These are phyloP conservation scores for Panaeolus papilionaceus DNA, from an alignment of 768 basidiomycete species.

Conservation along the genomic window DNA sequence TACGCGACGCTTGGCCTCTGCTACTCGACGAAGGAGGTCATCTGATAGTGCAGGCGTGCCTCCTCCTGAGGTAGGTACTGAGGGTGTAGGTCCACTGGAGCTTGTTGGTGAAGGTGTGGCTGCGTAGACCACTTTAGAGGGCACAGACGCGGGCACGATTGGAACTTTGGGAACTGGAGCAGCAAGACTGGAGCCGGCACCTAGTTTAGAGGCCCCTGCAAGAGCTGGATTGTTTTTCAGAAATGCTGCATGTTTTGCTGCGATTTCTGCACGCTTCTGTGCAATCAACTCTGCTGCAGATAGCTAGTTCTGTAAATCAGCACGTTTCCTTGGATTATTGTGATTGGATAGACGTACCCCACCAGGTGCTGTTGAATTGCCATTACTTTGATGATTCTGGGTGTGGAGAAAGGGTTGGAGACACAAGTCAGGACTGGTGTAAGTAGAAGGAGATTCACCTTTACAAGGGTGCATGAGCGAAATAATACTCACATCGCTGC, in stretches of 20 bases:
- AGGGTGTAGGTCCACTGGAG: constrained; percentile 50
- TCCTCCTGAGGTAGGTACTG: constrained; percentile 37
- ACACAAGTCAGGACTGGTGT: constrained; percentile 58
- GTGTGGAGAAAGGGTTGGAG: constrained; percentile 30
- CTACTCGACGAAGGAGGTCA: constrained; percentile 73
- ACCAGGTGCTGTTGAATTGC: constrained; percentile 3
- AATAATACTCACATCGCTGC: constrained; percentile 73
- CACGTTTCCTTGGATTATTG: background rate
- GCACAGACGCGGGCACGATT: constrained; percentile 39
- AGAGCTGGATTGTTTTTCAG: constrained; percentile 45
- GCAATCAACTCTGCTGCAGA: constrained; percentile 74
- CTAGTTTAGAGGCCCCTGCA: constrained; percentile 29
- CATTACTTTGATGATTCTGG: constrained; percentile 22
- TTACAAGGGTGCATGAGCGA: constrained; percentile 36
- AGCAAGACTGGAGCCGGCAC: constrained; percentile 35
- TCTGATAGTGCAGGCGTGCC: constrained; percentile 58
- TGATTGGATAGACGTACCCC: constrained; percentile 18
- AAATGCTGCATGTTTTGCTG: constrained; percentile 85
- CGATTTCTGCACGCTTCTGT: constrained; percentile 84
- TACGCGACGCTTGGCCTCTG: constrained; percentile 87
- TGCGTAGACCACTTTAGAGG: constrained; percentile 39
- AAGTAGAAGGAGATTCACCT: constrained; percentile 73
- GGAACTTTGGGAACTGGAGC: constrained; percentile 46
- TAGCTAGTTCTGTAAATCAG: constrained; percentile 36
- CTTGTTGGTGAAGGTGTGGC: constrained; percentile 40